Conservation (phyloP, 441 rosid species). For the Euphorbia celastroides region DNA sequence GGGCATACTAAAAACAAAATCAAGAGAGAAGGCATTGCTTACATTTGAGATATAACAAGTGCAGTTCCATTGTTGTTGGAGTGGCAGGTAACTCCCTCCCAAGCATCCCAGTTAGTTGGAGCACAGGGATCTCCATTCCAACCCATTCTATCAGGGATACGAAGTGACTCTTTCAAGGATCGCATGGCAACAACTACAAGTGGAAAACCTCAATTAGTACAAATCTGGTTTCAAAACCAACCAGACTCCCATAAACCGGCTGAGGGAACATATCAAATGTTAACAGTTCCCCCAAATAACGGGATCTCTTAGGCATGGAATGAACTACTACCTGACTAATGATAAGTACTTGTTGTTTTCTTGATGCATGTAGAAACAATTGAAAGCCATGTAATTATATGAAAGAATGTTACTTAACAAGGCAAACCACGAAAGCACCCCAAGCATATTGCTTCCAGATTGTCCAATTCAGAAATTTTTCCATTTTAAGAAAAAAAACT, state of each 20-base stretch:
- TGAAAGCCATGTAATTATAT: not conserved
- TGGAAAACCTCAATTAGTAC: not conserved
- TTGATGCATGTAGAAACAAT: not conserved
- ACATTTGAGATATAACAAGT: conserved; percentile 86
- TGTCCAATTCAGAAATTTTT: not conserved
- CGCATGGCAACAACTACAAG: conserved; percentile 71
- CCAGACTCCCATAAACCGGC: not conserved
- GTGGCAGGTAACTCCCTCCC: conserved; percentile 95
- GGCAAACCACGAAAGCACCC: not conserved
- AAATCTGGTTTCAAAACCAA: not conserved
- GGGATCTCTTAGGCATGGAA: not conserved
- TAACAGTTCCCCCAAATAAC: not conserved
- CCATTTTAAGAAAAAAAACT: not conserved
- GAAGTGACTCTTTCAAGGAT: conserved; percentile 83
- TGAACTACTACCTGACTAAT: not conserved
- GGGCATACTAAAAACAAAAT: not conserved
- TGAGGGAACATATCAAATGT: not conserved
- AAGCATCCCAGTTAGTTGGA: conserved; percentile 95
- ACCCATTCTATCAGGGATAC: conserved; percentile 91
- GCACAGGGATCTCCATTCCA: conserved; percentile 99
- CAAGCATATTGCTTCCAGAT: not conserved
- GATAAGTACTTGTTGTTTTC: not conserved
- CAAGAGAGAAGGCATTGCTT: conserved; percentile 26
- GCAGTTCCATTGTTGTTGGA: conserved; percentile 55
- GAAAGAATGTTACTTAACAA: not conserved